These are phyloP conservation scores for Lasiosphaeria miniovina DNA, from an alignment of 495 filamentous ascomycete genomes.

Conservation along the genomic window DNA sequence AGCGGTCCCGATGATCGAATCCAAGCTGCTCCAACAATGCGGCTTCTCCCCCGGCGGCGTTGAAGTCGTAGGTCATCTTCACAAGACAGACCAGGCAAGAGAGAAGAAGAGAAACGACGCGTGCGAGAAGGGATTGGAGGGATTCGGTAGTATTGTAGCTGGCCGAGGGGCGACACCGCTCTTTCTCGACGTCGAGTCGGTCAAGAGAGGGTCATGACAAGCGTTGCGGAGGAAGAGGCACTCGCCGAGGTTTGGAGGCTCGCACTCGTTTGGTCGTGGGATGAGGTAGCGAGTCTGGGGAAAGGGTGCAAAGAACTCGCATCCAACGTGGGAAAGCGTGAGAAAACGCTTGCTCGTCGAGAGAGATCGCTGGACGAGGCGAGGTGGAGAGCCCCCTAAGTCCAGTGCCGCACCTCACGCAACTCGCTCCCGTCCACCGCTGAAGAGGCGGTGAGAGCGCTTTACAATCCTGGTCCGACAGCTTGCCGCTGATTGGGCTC, in stretches of 20 bases:
- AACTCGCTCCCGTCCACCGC: conserved; percentile 22
- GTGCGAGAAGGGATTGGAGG: conserved; percentile 30
- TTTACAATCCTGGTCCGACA: conserved; percentile 28
- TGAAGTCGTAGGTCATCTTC: conserved; percentile 58
- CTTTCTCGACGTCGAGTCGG: conserved; percentile 35
- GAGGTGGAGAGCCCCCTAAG: background rate
- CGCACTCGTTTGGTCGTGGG: conserved; percentile 4
- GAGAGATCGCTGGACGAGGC: conserved; percentile 11
- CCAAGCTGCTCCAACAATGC: conserved; percentile 52
- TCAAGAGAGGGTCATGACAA: conserved; percentile 35
- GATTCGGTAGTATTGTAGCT: conserved; percentile 30
- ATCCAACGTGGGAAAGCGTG: conserved; percentile 11
- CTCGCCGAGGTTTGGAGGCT: conserved; percentile 2
- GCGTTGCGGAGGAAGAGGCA: conserved; percentile 13
- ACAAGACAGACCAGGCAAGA: conserved; percentile 21
- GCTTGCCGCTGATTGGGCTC: conserved; percentile 27
- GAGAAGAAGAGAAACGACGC: conserved; percentile 20
- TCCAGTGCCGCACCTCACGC: conserved; percentile 19
- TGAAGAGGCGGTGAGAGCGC: conserved; percentile 42
- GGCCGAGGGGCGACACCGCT: conserved; percentile 36
- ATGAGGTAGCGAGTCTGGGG: conserved; percentile 17
- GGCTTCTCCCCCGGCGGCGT: conserved; percentile 47
- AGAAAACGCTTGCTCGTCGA: conserved; percentile 8
- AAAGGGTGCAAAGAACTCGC: conserved; percentile 9
- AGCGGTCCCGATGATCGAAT: conserved; percentile 54